Percentiles rank a stretch among this genome's conserved stretches.
These are phyloP conservation scores for Lasiosphaeria miniovina DNA, from an alignment of 495 filamentous ascomycete species.

Conservation along the genomic window DNA sequence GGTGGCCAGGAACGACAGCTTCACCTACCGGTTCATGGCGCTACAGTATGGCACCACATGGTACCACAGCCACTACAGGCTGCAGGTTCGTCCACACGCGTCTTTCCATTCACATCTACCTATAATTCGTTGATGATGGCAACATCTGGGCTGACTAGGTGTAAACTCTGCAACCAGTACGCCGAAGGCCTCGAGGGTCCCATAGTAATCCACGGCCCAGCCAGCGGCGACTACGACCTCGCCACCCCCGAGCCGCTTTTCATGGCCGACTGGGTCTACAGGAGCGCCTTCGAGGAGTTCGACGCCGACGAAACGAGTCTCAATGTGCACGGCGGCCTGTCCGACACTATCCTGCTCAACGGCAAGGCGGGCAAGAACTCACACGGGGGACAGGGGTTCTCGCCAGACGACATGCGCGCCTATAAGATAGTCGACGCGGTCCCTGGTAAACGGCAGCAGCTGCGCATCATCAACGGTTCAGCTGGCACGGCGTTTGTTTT, in stretches of 20 bases:
- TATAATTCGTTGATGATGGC: slow-evolving; percentile 37
- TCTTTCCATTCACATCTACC: not conserved
- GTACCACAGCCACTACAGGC: slow-evolving; percentile 54
- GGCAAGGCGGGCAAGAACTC: slow-evolving; percentile 31
- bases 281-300: slow-evolving; percentile 22
- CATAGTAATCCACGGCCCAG: slow-evolving; percentile 21
- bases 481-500: slow-evolving; percentile 12
- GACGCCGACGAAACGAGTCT: slow-evolving; percentile 21
- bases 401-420: slow-evolving; percentile 19
- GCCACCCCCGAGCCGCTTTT: slow-evolving; percentile 22
- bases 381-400: not conserved
- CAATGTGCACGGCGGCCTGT: slow-evolving; percentile 30
- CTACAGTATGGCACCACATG: slow-evolving; percentile 52
- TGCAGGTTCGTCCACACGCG: slow-evolving; percentile 12
- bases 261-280: slow-evolving; percentile 30
- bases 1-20: slow-evolving; percentile 37
- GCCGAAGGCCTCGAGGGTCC: slow-evolving; percentile 40
- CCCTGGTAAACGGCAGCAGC: slow-evolving; percentile 32
- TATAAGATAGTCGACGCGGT: slow-evolving; percentile 30
- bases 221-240: slow-evolving; percentile 40
- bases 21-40: slow-evolving; percentile 44
- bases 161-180: slow-evolving; percentile 43
- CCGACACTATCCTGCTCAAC: slow-evolving; percentile 31
- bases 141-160: no score
- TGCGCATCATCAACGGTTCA: slow-evolving; percentile 49